phyloP scores from a whole-genome alignment of 345 rosid species.

The Linum lewisii region DNA sequence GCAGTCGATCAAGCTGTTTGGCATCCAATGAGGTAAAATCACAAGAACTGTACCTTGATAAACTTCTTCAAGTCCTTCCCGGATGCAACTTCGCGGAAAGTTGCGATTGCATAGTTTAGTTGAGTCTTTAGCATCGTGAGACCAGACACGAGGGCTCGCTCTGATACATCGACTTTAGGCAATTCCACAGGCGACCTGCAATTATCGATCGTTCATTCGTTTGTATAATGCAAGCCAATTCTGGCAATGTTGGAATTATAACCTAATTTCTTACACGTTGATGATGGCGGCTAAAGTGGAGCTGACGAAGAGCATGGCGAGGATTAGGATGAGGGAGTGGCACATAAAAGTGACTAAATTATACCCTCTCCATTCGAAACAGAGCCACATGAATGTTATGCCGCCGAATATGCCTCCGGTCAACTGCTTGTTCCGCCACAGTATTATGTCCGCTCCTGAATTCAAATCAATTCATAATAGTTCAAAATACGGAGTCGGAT shows the following conservation, averaged over 20 bases:
- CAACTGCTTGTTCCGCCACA: slow-evolving; percentile 21
- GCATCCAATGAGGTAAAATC: too few species aligned
- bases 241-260: too few species aligned
- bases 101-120: slow-evolving; percentile 2
- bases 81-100: slow-evolving; percentile 13
- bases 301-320: slow-evolving; percentile 17
- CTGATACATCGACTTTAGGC: slow-evolving; percentile 8
- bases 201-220: not conserved
- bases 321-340: slow-evolving; percentile 15
- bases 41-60: slow-evolving; percentile 12
- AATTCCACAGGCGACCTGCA: slow-evolving; percentile 18
- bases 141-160: slow-evolving; percentile 5
- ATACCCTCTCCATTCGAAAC: slow-evolving; percentile 19
- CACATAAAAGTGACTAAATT: slow-evolving; percentile 20
- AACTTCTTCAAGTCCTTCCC: slow-evolving; percentile 21
- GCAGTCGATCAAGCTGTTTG: too few species aligned
- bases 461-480: not conserved
- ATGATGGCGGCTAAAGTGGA: slow-evolving; percentile 16
- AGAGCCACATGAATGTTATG: slow-evolving; percentile 17
- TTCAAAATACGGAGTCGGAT: not conserved
- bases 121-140: slow-evolving; percentile 7
- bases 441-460: slow-evolving; percentile 19
- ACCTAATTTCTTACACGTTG: slow-evolving; percentile 12
- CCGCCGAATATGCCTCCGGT: slow-evolving; percentile 13
- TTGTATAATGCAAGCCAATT: too few species aligned